Evolutionary conservation across 2,329 filamentous ascomycete species (phyloP), one percentile per base, ranked within the genome.

Genomic region (Fusarium sp.): DNA sequence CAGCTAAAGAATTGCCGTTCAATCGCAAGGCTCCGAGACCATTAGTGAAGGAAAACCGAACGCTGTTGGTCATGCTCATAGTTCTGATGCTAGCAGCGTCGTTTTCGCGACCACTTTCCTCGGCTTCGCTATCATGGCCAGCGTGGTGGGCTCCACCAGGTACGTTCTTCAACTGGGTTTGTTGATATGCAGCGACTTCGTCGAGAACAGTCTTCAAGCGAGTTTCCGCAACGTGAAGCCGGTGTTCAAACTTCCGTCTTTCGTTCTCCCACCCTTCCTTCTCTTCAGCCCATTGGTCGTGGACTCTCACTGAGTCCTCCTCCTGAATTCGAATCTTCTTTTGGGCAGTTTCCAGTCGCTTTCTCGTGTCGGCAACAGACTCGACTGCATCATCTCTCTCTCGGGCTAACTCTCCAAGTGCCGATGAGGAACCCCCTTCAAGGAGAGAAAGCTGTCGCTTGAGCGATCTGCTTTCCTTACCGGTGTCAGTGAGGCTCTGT

Each of bases 351-450:
- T 98, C 95, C 2, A 98, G 84, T 69, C 94, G 91, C 76, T 88
- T 91, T 74, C 89, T 93, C 20, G 92, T 83, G 73, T 98, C 95
- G 2, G 86, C 79, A 41, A 89, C 87, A 4, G 87, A 87, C 61
- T 94, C 91, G 12, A 94, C 87, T 8, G 93, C 92, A 66, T 94
- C 91, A 70, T 99, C 95, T 51, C 95, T 89, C 81, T 99, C 96
- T 53, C 90, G 90, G 18, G 91, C 90, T 49, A 99, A 83, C 74
- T 97, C 93, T 51, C 92, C 90, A 12, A 98, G 84, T 2, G 94
- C 94, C 14, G 94, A 94, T 5, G 93, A 91, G 0, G 94, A 94
- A 16, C 94, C 95, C 45, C 92, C 94, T 79, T 99, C 96, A 8
- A 98, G 85, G 48, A 97, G 85, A 57, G 94, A 89, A 66, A 98